Evolutionary conservation across 177 flowering plant genomes (phyloP).

Genomic region (Telopea speciosissima): DNA sequence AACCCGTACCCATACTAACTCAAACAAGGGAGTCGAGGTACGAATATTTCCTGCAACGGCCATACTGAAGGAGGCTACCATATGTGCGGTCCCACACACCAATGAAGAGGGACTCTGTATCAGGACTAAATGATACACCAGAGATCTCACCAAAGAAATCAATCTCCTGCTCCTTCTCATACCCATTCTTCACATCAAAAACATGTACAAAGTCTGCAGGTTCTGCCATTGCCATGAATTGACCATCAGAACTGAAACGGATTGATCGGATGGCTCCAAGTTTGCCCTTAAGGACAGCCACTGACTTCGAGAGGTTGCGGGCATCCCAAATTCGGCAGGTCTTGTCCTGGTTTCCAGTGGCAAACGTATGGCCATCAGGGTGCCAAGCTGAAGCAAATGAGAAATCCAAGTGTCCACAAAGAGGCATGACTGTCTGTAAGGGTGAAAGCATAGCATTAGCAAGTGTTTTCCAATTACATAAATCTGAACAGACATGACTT

Average conservation of each 20-base stretch:
- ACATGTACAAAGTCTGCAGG: slow-evolving; percentile 88
- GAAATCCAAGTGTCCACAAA: slow-evolving; percentile 68
- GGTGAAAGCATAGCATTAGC: not conserved
- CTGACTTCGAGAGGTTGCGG: slow-evolving; percentile 55
- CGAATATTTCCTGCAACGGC: slow-evolving; percentile 40
- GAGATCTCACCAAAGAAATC: slow-evolving; percentile 93
- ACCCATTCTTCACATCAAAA: slow-evolving; percentile 53
- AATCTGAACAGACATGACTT: not conserved
- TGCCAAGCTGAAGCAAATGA: slow-evolving; percentile 94
- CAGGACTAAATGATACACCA: slow-evolving; percentile 79
- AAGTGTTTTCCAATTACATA: not conserved
- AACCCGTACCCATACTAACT: not conserved
- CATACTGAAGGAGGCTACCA: slow-evolving; percentile 75
- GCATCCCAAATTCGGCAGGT: slow-evolving; percentile 82
- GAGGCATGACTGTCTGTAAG: slow-evolving; percentile 39
- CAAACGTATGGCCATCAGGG: slow-evolving; percentile 69
- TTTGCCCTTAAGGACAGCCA: slow-evolving; percentile 62
- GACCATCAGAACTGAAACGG: slow-evolving; percentile 73
- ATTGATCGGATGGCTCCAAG: slow-evolving; percentile 78
- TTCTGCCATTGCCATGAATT: slow-evolving; percentile 79
- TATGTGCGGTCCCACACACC: slow-evolving; percentile 89
- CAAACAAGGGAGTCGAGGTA: slow-evolving; percentile 52
- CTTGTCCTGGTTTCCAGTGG: slow-evolving; percentile 91
- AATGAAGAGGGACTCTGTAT: slow-evolving; percentile 67
- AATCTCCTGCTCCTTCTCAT: slow-evolving; percentile 65